Base-by-base conservation (phyloP, 2,329 filamentous ascomycete genomes). In the Colletotrichum sp. region DNA sequence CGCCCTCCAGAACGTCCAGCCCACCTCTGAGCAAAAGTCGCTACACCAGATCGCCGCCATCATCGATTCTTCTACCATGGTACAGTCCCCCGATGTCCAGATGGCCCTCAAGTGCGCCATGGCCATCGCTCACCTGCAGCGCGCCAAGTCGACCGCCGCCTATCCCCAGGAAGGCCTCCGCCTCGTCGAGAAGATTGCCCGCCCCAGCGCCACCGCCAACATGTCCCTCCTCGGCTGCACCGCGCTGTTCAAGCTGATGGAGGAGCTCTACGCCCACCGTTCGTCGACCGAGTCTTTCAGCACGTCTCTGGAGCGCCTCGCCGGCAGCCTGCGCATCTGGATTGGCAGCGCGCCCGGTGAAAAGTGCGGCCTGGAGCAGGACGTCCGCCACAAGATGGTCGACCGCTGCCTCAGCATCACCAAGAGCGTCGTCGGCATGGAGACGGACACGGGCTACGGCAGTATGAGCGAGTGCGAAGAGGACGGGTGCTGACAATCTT, bases 201-300 rank as follows among this genome's bases (percentile, higher is more conserved):
- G 88, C 8, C 85, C 86, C 1, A 83, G 83, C 32, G 83, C 83
- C 16, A 80, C 83, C 6, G 85, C 84, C 18, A 82, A 84, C 24
- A 88, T 91, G 84, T 89, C 89, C 2, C 86, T 93, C 1, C 87
- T 94, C 6, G 90, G 91, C 21, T 93, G 90, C 79, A 89, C 90
- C 0, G 89, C 91, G 4, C 87, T 89, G 10, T 91, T 91, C 81
- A 89, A 89, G 68, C 83, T 94, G 30, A 90, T 93, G 87, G 88
- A 89, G 64, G 83, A 85, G 30, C 85, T 93, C 6, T 83, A 87
- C 26, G 81, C 81, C 3, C 89, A 92, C 78, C 83, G 87, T 65
- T 82, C 86, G 21, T 87, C 87, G 2, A 86, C 87, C 3, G 87
- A 88, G 72, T 84, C 83, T 6, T 91, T 88, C 78, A 83, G 87